Base-by-base conservation (phyloP, 495 filamentous ascomycete species). In the Xylaria longipes region DNA sequence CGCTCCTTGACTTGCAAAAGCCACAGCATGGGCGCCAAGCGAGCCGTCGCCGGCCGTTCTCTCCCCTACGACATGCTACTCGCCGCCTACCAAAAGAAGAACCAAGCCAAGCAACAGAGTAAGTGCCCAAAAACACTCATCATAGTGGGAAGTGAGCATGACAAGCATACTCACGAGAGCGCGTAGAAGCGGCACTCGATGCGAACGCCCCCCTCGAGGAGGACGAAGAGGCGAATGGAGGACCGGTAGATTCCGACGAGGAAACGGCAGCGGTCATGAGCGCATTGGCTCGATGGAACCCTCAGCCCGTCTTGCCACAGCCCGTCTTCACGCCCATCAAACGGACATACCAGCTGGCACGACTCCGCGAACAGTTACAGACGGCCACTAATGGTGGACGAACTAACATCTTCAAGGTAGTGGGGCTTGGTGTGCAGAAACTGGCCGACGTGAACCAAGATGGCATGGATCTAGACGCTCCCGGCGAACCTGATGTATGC, bases 41-140 rank as follows among this genome's bases (percentile, higher is more conserved):
- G 96, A 73, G 89, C 90, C 0, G 96, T 99, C 4, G 92, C 94
- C 17, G 96, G 96, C 6, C 86, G 96, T 39, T 95, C 93, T 45
- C 84, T 97, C 63, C 97, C 97, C 1, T 99, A 99, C 78, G 95
- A 98, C 80, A 94, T 96, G 89, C 84, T 99, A 33, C 87, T 99
- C 29, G 89, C 93, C 37, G 92, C 93, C 22, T 98, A 99, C 80
- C 96, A 99, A 84, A 98, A 98, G 87, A 97, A 97, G 86, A 99
- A 98, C 79, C 96, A 98, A 82, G 96, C 96, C 15, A 95, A 97
- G 75, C 93, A 96, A 83, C 95, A 98, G 79, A 97, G 93, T 94
- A 87, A 73, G 88, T 83, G 12, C 15, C 54, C 1, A 3, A 43
- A 43, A 5, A 37, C 12, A 11, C 46, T 3, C 48, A 5, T 31